A percentile compares a stretch with the other conserved stretches of the same genome.
Conservation (phyloP, 2,329 filamentous ascomycete genomes). For the Pezicula rhizophila region DNA sequence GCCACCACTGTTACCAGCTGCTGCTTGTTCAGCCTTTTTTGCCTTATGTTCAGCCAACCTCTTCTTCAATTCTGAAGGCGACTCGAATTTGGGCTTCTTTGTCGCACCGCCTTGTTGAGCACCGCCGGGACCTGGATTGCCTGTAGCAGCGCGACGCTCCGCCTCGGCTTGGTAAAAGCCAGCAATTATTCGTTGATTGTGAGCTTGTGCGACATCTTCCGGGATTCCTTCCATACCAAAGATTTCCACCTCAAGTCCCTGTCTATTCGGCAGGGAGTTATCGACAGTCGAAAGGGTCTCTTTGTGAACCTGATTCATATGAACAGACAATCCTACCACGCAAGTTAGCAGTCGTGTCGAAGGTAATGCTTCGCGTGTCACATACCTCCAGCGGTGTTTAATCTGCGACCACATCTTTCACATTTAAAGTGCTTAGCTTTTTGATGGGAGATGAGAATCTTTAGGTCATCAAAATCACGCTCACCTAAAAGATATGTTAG, state of each 20-base stretch:
- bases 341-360: conserved; percentile 10
- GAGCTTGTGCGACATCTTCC: conserved; percentile 72
- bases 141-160: conserved; percentile 73
- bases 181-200: conserved; percentile 80
- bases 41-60: conserved; percentile 73
- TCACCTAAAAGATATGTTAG: conserved; percentile 50
- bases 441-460: conserved; percentile 93
- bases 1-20: conserved; percentile 49
- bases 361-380: conserved; percentile 5
- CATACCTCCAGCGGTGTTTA: conserved; percentile 92
- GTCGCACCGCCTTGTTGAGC: conserved; percentile 55
- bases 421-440: conserved; percentile 99
- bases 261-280: conserved; percentile 82
- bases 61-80: conserved; percentile 70
- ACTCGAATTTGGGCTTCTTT: conserved; percentile 70
- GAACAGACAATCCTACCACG: conserved; percentile 75
- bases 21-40: conserved; percentile 55
- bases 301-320: conserved; percentile 98
- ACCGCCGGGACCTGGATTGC: conserved; percentile 69
- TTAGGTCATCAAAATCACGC: conserved; percentile 94
- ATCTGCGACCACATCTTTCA: conserved; percentile 76
- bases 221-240: conserved; percentile 98
- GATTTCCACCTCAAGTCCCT: conserved; percentile 86
- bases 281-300: conserved; percentile 82
- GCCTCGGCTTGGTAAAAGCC: conserved; percentile 82